Conservation (phyloP, 805 yeast genomes). For the Pichia rugopelliculosa region DNA sequence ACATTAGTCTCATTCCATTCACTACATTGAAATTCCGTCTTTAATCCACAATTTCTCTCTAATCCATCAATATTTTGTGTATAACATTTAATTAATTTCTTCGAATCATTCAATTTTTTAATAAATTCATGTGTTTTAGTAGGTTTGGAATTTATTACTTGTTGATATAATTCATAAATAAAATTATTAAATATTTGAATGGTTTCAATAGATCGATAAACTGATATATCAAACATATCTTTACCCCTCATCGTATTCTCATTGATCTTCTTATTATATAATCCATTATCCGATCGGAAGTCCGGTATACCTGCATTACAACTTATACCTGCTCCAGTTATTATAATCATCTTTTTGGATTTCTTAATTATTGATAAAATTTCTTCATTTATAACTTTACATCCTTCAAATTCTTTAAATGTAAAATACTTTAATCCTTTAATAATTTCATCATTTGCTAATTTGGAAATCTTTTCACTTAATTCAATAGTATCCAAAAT, state of each 20-base stretch:
- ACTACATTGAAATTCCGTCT: constrained; percentile 44
- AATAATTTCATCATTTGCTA: background rate
- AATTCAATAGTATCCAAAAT: background rate
- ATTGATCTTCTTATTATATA: constrained; percentile 55
- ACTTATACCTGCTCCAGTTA: constrained; percentile 96
- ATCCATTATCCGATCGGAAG: constrained; percentile 77
- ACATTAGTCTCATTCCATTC: constrained; percentile 64
- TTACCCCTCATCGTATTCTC: constrained; percentile 70
- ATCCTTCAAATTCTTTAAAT: constrained; percentile 2
- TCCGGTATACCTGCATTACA: constrained; percentile 98
- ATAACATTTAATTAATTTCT: constrained; percentile 73
- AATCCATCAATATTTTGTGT: constrained; percentile 94
- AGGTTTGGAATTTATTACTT: constrained; percentile 61
- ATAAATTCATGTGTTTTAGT: constrained; percentile 82
- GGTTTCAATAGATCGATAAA: constrained; percentile 63
- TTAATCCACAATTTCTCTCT: constrained; percentile 59
- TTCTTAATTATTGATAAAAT: constrained; percentile 38
- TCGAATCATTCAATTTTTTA: constrained; percentile 47
- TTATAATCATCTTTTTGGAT: constrained; percentile 49
- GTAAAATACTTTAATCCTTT: constrained; percentile 6
- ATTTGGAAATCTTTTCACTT: constrained; percentile 1
- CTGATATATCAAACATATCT: constrained; percentile 81
- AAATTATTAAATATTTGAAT: constrained; percentile 75
- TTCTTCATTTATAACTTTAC: constrained; percentile 12
- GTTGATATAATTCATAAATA: constrained; percentile 69